Percentiles rank a stretch among this genome's conserved stretches.
Conservation (phyloP, 2,329 filamentous ascomycete genomes). For the Fusarium sp. region DNA sequence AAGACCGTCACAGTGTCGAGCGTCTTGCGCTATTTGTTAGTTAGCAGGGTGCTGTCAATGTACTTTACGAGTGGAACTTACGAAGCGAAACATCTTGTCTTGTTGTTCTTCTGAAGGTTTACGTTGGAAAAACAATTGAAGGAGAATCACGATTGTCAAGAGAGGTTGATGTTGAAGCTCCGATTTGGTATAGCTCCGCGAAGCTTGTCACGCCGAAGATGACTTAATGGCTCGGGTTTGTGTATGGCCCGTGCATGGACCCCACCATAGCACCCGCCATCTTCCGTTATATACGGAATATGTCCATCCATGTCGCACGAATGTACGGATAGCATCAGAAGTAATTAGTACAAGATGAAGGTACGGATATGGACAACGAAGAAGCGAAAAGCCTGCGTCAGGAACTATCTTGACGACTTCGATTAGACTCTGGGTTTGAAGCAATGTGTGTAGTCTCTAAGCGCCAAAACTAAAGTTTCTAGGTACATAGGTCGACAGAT, state of each 20-base stretch:
- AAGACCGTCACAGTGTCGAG: conserved; percentile 96
- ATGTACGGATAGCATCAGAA: not conserved
- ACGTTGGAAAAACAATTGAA: conserved; percentile 13
- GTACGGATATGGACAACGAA: not conserved
- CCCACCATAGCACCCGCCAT: conserved; percentile 25
- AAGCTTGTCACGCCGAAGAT: conserved; percentile 47
- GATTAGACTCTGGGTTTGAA: not conserved
- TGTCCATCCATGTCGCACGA: not conserved
- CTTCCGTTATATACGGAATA: conserved; percentile 10
- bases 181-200: conserved; percentile 48
- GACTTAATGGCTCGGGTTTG: conserved; percentile 45
- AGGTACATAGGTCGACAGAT: not conserved
- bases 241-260: conserved; percentile 41
- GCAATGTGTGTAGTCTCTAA: not conserved
- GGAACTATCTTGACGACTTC: not conserved
- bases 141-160: conserved; percentile 11
- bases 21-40: conserved; percentile 73
- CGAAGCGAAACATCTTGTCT: conserved; percentile 62
- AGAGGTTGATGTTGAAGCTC: conserved; percentile 44
- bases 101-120: not conserved
- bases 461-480: not conserved
- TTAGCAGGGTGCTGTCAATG: conserved; percentile 34
- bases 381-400: too few relatives aligned
- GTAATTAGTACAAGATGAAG: not conserved
- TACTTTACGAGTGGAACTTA: conserved; percentile 50